Evolutionary conservation across 768 basidiomycete species (phyloP), one percentile per base, ranked within the genome.

Genomic region (Symmetrospora coprosmae): DNA sequence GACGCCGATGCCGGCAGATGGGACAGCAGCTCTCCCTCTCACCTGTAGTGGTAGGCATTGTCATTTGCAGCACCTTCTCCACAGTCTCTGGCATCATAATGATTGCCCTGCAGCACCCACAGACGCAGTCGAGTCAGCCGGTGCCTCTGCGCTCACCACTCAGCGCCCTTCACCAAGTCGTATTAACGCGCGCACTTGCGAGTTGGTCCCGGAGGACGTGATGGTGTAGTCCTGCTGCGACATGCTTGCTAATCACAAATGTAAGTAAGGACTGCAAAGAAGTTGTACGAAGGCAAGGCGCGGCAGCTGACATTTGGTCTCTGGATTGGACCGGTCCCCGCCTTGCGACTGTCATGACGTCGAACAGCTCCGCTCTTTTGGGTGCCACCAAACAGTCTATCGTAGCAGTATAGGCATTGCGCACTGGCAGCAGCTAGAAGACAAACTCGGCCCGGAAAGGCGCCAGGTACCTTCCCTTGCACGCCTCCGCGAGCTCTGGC

Each of bases 31-130:
- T n/a, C n/a, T n/a, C n/a, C 19, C 19, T 21, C 52, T 8, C 28
- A 56, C 52, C 38, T 41, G 39, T 56, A 56, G 21, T 56, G 52
- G 38, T 56, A 56, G 19, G 52, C 35, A 31, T 56, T 56, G 52
- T 11, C 8, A 43, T 56, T 56, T 8, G 35, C 33, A 4, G 52
- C 52, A 19, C 21, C 35, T 25, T 11, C 13, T 17, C 52, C 52
- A 35, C 43, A 56, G 37, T 56, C 52, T 27, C 52, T 40, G 6
- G 52, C 35, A 40, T 40, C 35, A 30, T 56, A 56, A 30, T 56
- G 52, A 21, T 56, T 56, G 35, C 52, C 52, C 52, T 56, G 35
- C 43, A 23, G n/a, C 30, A 19, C 13, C 38, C 21, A 13, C 14
- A 50, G 13, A 50, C 49, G 13, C 40, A 33, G 27, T 39, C 51